These are phyloP conservation scores for Saussurea involucrata DNA, from an alignment of 129 eudicot species.

Conservation along the genomic window DNA sequence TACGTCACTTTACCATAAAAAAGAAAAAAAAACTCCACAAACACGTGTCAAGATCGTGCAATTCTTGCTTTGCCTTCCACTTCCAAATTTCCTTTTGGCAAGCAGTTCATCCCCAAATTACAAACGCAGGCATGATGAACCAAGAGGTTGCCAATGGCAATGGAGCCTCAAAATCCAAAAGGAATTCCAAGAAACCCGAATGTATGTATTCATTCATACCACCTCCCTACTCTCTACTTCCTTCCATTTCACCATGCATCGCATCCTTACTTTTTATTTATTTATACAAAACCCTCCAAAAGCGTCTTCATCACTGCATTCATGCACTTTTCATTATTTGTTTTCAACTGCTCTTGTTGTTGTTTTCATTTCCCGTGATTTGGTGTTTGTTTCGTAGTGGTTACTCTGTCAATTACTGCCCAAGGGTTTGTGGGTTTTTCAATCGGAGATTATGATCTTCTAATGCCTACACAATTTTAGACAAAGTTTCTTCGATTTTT, in stretches of 20 bases:
- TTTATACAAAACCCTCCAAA: background rate
- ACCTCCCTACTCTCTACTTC: background rate
- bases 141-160: conserved; percentile 31
- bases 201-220: conserved; percentile 30
- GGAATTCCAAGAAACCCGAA: conserved; percentile 47
- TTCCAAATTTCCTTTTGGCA: background rate
- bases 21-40: background rate
- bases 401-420: background rate
- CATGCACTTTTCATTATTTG: background rate
- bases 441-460: background rate
- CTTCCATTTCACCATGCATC: conserved; percentile 8
- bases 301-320: background rate
- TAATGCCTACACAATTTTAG: background rate
- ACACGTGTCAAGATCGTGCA: conserved; percentile 24
- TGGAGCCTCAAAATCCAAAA: conserved; percentile 40
- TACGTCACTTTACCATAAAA: background rate
- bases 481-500: background rate
- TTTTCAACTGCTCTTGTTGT: background rate
- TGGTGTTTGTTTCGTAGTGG: conserved; percentile 5
- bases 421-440: conserved; percentile 9
- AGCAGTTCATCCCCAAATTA: conserved; percentile 25
- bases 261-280: conserved; percentile 3
- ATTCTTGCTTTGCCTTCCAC: background rate
- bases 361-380: background rate
- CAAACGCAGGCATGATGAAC: conserved; percentile 24